Conservation (phyloP, 2,329 filamentous ascomycete genomes). For the Cercospora sojina region DNA sequence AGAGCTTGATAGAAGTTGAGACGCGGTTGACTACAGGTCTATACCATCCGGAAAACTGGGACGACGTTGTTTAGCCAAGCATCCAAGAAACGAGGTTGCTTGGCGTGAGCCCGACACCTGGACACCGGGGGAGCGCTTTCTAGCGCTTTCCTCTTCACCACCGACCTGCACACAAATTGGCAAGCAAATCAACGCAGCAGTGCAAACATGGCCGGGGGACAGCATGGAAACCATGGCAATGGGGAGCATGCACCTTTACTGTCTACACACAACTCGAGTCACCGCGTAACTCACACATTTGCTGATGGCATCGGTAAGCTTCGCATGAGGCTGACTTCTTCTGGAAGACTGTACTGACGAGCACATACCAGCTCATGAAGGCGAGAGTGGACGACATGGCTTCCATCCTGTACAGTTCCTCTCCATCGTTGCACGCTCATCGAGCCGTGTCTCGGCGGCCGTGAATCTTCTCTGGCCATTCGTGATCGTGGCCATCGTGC, state of each 20-base stretch:
- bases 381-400: slow-evolving; percentile 48
- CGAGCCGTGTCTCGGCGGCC: slow-evolving; percentile 46
- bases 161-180: background rate
- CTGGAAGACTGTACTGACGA: background rate
- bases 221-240: slow-evolving; percentile 1
- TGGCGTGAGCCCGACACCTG: background rate
- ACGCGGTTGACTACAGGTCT: background rate
- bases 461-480: slow-evolving; percentile 53
- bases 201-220: background rate
- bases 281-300: slow-evolving; percentile 22
- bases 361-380: slow-evolving; percentile 35
- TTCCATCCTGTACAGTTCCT: slow-evolving; percentile 47
- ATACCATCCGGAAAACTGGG: background rate
- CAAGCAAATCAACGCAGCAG: background rate
- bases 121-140: background rate
- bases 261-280: slow-evolving; percentile 2
- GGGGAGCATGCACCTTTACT: slow-evolving; percentile 18
- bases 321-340: background rate
- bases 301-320: slow-evolving; percentile 18
- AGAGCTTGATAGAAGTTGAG: background rate
- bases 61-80: background rate
- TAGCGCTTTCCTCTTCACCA: background rate
- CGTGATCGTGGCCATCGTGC: slow-evolving; percentile 47
- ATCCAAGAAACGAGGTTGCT: slow-evolving; percentile 2
- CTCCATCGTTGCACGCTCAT: slow-evolving; percentile 45